Conservation (phyloP, 345 rosid species). For the Geranium rotundifolium region DNA sequence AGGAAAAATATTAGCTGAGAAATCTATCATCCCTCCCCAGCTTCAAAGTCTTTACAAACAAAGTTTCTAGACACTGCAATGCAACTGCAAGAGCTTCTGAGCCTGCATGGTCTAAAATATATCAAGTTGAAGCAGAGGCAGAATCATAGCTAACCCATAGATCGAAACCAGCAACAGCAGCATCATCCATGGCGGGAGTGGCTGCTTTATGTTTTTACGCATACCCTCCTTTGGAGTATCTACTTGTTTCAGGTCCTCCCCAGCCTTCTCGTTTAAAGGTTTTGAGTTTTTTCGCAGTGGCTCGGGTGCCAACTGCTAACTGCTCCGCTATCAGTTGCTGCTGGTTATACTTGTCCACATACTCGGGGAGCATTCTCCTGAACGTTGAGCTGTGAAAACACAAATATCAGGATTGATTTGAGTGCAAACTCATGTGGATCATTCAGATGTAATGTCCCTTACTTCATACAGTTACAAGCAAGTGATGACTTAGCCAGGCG, state of each 20-base stretch:
- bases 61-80: too few relatives aligned
- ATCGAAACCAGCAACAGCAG: constrained; percentile 71
- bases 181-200: constrained; percentile 81
- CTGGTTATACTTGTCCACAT: constrained; percentile 64
- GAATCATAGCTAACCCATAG: constrained; percentile 89
- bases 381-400: constrained; percentile 53
- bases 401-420: constrained; percentile 2
- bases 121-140: constrained; percentile 91
- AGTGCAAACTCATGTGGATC: too few relatives aligned
- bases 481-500: constrained; percentile 84
- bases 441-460: constrained; percentile 17
- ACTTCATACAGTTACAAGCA: constrained; percentile 92
- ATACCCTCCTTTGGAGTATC: constrained; percentile 14
- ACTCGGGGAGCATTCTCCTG: constrained; percentile 86
- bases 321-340: constrained; percentile 37
- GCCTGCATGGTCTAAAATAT: not conserved
- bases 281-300: constrained; percentile 22
- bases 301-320: constrained; percentile 27
- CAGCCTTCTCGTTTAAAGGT: constrained; percentile 23
- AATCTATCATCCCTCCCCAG: too few relatives aligned
- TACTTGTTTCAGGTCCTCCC: constrained; percentile 22
- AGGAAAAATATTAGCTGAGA: too few relatives aligned
- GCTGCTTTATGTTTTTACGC: constrained; percentile 45
- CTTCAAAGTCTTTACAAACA: too few relatives aligned
- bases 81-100: too few relatives aligned